Evolutionary conservation across 2,329 filamentous ascomycete species (phyloP), one percentile per base, ranked within the genome.

Genomic region (Hymenoscyphus fructigenus): DNA sequence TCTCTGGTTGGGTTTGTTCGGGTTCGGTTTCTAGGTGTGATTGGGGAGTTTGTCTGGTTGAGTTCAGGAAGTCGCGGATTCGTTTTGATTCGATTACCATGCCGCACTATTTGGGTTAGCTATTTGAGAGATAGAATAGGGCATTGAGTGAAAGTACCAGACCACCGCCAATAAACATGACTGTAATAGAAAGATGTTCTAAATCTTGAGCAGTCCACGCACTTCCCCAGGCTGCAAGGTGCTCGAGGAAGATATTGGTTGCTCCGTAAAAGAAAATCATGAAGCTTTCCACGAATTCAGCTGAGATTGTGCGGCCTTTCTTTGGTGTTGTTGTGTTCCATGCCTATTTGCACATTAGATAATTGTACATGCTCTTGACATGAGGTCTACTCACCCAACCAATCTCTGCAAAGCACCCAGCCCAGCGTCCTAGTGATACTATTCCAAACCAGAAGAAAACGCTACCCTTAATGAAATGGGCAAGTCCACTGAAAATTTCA

Each of bases 401-500:
- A 64, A 94, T 84, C 66, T 97, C 91, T 65, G 91, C 88, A 76
- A 96, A 98, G 76, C 91, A 91, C 29, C 94, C 94, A 74, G 93
- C 87, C 90, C 92, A 97, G 63, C 94, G 89, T 34, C 92, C 93
- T 3, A 98, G 83, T 0, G 92, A 96, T 66, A 97, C 79, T 23
- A 97, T 79, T 9, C 94, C 94, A 68, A 96, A 91, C 88, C 92
- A 95, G 79, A 97, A 92, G 81, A 98, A 98, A 62, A 98, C 90
- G 3, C 91, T 91, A 57, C 94, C 94, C 76, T 98, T 98, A 76
- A 97, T 88, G 80, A 92, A 97, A 75, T 98, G 94, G 7, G 94
- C 94, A 53, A 97, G 82, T 1, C 94, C 92, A 70, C 88, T 93
- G 81, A 94, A 83, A 64, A 97, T 81, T 2, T 82, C 82, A 26